phyloP scores from a whole-genome alignment of 2,329 filamentous ascomycete species.

The Epichloe sylvatica region DNA sequence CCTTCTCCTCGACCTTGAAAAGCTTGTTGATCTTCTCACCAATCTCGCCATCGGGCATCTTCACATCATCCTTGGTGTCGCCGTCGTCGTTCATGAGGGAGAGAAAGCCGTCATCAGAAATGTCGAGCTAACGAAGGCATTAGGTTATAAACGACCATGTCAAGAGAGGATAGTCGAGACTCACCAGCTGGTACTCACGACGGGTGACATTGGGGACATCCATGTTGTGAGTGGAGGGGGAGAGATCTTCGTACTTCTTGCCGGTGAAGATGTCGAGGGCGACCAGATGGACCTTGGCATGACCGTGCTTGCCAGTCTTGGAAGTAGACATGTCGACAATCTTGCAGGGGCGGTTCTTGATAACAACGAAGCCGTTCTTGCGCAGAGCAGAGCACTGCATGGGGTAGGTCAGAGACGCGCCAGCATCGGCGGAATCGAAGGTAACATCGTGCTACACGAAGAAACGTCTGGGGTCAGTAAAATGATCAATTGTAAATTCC shows the following conservation, averaged over 20 bases:
- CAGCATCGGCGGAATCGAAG: slow-evolving; percentile 93
- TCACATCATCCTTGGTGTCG: slow-evolving; percentile 86
- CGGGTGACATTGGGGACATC: slow-evolving; percentile 90
- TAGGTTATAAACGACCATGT: background rate
- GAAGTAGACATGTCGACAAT: slow-evolving; percentile 99
- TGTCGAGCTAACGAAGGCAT: slow-evolving; percentile 53
- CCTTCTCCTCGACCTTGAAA: slow-evolving; percentile 74
- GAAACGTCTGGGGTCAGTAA: slow-evolving; percentile 7
- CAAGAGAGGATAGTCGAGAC: slow-evolving; percentile 17
- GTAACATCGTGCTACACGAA: slow-evolving; percentile 45
- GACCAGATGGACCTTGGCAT: slow-evolving; percentile 99
- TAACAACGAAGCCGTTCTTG: slow-evolving; percentile 98
- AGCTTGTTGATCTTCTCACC: slow-evolving; percentile 75
- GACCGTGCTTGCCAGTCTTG: slow-evolving; percentile 99
- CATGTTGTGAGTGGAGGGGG: slow-evolving; percentile 92
- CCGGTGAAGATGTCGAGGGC: slow-evolving; percentile 97
- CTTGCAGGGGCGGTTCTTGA: slow-evolving; percentile 99
- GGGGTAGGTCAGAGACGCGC: slow-evolving; percentile 84
- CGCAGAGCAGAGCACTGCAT: slow-evolving; percentile 99
- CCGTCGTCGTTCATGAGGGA: slow-evolving; percentile 83
- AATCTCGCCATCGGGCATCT: slow-evolving; percentile 77
- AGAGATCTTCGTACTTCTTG: slow-evolving; percentile 99
- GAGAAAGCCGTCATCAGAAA: slow-evolving; percentile 88
- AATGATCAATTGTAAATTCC: background rate
- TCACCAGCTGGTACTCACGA: slow-evolving; percentile 86